Conservation (phyloP, 208 protist genomes). For the Acanthamoeba comandoni region DNA sequence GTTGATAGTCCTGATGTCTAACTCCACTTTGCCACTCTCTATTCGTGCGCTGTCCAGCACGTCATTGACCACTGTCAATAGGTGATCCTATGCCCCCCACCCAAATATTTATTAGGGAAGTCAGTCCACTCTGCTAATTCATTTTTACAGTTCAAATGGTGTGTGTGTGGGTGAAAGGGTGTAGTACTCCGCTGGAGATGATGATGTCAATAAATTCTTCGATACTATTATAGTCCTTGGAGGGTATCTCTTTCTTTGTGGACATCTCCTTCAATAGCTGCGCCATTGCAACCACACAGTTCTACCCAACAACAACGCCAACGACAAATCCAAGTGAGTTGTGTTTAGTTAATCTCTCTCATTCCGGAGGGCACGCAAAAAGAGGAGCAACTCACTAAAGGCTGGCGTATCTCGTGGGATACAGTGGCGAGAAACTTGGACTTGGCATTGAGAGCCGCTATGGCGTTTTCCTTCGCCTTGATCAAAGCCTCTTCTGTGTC, state of each 20-base stretch:
- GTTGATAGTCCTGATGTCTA: constrained; percentile 1
- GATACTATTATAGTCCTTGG: too few species aligned
- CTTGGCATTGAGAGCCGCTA: constrained; percentile 50
- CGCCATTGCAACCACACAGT: constrained; percentile 1
- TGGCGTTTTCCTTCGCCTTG: background rate
- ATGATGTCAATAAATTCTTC: constrained; percentile 12
- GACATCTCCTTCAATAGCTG: background rate
- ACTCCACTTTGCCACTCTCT: background rate
- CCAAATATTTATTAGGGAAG: too few species aligned
- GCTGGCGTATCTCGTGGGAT: background rate
- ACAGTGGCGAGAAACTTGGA: constrained; percentile 40
- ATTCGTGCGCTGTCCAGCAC: constrained; percentile 47
- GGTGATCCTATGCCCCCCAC: background rate
- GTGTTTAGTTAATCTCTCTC: background rate
- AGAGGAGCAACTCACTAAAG: background rate
- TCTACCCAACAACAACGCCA: background rate
- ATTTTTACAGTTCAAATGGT: too few species aligned
- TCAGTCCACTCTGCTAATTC: too few species aligned
- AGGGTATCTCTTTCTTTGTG: background rate
- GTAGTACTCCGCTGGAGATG: constrained; percentile 2
- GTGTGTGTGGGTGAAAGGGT: too few species aligned
- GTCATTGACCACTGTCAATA: constrained; percentile 33
- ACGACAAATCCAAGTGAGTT: background rate
- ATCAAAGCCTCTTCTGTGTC: background rate
- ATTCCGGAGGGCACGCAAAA: background rate